These are phyloP conservation scores for Forsythia suspensa DNA, from an alignment of 257 asterid genomes.

Conservation along the genomic window DNA sequence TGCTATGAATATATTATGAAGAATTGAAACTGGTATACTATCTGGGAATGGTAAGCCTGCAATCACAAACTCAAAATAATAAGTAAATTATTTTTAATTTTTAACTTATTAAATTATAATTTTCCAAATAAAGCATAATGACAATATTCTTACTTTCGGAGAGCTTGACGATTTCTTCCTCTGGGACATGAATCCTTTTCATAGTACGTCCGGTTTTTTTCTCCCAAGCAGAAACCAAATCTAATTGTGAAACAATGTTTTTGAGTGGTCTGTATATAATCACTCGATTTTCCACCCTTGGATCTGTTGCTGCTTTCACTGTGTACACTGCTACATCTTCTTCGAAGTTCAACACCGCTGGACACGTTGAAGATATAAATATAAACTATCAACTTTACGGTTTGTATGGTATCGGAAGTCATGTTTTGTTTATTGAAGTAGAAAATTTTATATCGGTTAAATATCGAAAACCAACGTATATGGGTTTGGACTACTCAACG, in stretches of 20 bases:
- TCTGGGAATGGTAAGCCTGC: slow-evolving; percentile 37
- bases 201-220: slow-evolving; percentile 29
- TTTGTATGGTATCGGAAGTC: too few species aligned
- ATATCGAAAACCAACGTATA: too few species aligned
- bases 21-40: slow-evolving; percentile 32
- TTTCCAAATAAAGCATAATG: background rate
- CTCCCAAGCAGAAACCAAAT: slow-evolving; percentile 39
- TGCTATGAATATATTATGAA: slow-evolving; percentile 38
- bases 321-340: slow-evolving; percentile 39
- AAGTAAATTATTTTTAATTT: background rate
- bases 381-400: too few species aligned
- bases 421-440: too few species aligned
- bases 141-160: slow-evolving; percentile 23
- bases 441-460: too few species aligned
- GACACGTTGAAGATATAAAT: background rate
- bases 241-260: slow-evolving; percentile 32
- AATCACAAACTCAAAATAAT: background rate
- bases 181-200: slow-evolving; percentile 23
- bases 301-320: slow-evolving; percentile 36
- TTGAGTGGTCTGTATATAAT: slow-evolving; percentile 33
- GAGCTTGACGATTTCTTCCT: slow-evolving; percentile 29
- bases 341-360: slow-evolving; percentile 38
- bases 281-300: slow-evolving; percentile 32
- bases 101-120: background rate
- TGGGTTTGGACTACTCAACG: too few species aligned